Evolutionary conservation across 2,329 filamentous ascomycete species (phyloP), one percentile per base, ranked within the genome.

Genomic region (Fusarium sp.): DNA sequence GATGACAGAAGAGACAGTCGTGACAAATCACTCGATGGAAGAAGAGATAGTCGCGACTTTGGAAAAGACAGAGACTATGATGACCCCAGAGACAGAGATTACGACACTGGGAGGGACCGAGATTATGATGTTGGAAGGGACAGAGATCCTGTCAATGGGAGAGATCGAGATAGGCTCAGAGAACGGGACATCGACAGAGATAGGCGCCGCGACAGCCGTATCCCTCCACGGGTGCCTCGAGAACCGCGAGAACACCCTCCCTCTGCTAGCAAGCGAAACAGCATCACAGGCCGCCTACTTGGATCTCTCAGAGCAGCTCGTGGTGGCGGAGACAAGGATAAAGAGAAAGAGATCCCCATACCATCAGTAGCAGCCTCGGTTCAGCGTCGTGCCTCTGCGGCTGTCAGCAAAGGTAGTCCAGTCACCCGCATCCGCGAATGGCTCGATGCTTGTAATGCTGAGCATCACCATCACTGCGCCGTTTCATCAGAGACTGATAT

Each of bases 401-500:
- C 75, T 44, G 69, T 75, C 53, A 75, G 67, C 45, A 77, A 75
- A 51, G 75, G 77, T 30, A 81, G 78, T 12, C 82, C 82, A 20
- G 72, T 82, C 38, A 75, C 74, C 48, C 80, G 80, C 49, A 78
- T 84, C 52, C 78, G 79, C 48, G 79, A 82, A 45, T 84, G 82
- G 82, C 78, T 84, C 34, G 81, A 84, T 59, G 76, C 76, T 15
- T 84, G 82, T 70, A 82, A 81, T 58, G 74, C 75, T n/a, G 78
- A 82, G 52, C 82, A 84, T 56, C 76, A 78, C 16, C 74, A 77
- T 27, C 82, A 84, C 72, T 84, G 82, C 70, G 78, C 74, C 53
- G 74, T 77, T 13, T 70, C 62, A 20, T 71, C 62, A 13, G 71
- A 74, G 16, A 44, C 65, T 16, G 76, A 73, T 41, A 51, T 70